Evolutionary conservation across 2,329 filamentous ascomycete genomes (phyloP).

Genomic region (Knufia fluminis): DNA sequence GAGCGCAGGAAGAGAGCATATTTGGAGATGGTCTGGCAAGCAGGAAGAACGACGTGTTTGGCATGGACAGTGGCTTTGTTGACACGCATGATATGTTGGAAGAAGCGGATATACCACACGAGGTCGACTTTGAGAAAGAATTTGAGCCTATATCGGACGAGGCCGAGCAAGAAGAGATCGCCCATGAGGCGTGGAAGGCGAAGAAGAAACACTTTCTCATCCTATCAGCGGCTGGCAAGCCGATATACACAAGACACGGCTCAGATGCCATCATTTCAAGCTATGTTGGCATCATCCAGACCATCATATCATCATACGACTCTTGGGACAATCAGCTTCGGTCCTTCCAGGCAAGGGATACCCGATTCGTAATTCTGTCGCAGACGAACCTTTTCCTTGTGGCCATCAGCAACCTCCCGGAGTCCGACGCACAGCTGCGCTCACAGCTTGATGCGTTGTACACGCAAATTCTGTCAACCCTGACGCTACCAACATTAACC

Average conservation of each 20-base stretch:
- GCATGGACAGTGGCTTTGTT: conserved; percentile 11
- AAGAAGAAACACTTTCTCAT: conserved; percentile 98
- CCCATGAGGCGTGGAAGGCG: conserved; percentile 70
- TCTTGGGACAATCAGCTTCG: conserved; percentile 65
- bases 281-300: conserved; percentile 91
- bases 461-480: conserved; percentile 93
- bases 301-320: conserved; percentile 95
- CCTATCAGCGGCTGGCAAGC: conserved; percentile 89
- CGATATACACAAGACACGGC: conserved; percentile 92
- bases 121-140: conserved; percentile 58
- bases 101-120: conserved; percentile 43
- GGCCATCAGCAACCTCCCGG: conserved; percentile 82
- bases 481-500: conserved; percentile 78
- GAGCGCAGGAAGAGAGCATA: conserved; percentile 68
- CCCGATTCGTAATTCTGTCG: conserved; percentile 75
- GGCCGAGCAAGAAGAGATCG: conserved; percentile 46
- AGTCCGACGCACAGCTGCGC: conserved; percentile 80
- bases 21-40: conserved; percentile 57
- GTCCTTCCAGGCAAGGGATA: conserved; percentile 77
- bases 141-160: conserved; percentile 50
- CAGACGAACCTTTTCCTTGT: conserved; percentile 87
- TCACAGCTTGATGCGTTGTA: conserved; percentile 87
- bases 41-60: conserved; percentile 30
- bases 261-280: conserved; percentile 82
- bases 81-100: conserved; percentile 22